phyloP scores from a whole-genome alignment of 1,139 yeast species.

The Ogataea hybrid region DNA sequence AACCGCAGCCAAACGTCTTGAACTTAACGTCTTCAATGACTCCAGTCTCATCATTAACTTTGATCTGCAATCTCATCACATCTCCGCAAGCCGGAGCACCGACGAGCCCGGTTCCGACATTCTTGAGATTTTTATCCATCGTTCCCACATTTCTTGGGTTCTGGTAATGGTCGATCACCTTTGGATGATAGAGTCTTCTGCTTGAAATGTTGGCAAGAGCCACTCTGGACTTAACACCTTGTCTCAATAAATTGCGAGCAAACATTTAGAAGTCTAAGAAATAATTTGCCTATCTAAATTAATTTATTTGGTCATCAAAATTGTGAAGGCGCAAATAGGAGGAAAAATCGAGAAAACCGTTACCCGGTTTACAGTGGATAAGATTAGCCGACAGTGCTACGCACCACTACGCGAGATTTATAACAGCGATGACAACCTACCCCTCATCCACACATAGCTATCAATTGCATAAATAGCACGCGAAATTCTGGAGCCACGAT shows the following conservation, averaged over 20 bases:
- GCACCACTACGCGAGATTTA: not conserved
- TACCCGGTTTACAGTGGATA: constrained; percentile 3
- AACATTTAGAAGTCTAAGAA: constrained; percentile 6
- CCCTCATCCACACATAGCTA: constrained; percentile 5
- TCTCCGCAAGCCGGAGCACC: constrained; percentile 99
- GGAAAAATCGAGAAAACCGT: not conserved
- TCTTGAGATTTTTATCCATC: constrained; percentile 67
- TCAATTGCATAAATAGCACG: not conserved
- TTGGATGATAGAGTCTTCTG: constrained; percentile 58
- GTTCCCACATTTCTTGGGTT: constrained; percentile 98
- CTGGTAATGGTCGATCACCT: constrained; percentile 86
- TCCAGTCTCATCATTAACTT: constrained; percentile 88
- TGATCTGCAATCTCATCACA: constrained; percentile 95
- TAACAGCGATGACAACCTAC: constrained; percentile 1
- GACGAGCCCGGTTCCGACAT: constrained; percentile 97
- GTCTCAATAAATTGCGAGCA: constrained; percentile 15
- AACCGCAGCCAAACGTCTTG: constrained; percentile 98
- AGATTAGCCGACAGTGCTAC: constrained; percentile 1
- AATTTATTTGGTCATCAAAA: constrained; percentile 3
- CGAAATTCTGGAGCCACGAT: not conserved
- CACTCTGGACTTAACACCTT: constrained; percentile 7
- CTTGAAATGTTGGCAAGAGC: constrained; percentile 7
- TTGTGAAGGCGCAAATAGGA: constrained; percentile 1
- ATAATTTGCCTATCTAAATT: not conserved
- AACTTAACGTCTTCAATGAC: constrained; percentile 92